A percentile compares a stretch with the other conserved stretches of the same genome.
These are phyloP conservation scores for Glycine tomentella DNA, from an alignment of 306 rosid species.

Conservation along the genomic window DNA sequence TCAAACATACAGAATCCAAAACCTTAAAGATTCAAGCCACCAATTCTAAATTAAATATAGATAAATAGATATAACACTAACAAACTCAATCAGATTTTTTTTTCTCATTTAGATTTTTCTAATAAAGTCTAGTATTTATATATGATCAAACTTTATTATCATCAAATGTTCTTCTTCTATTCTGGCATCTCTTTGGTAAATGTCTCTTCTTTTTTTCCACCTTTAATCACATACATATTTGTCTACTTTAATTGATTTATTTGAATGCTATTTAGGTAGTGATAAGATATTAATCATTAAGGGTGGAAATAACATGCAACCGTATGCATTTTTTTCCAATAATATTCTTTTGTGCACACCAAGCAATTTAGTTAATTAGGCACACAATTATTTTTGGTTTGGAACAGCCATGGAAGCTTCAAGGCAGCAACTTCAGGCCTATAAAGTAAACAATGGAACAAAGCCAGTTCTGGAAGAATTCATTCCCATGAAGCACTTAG, in stretches of 20 bases:
- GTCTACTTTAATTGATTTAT: background rate
- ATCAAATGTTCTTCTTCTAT: no score
- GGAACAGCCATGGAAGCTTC: constrained; percentile 82
- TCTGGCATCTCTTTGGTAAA: no score
- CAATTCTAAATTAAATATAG: no score
- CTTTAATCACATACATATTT: background rate
- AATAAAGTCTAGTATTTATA: no score
- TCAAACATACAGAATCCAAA: constrained; percentile 32
- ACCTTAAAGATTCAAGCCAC: constrained; percentile 33
- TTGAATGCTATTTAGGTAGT: no score
- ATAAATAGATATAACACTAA: no score
- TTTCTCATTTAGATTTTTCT: no score
- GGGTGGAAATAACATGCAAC: constrained; percentile 29
- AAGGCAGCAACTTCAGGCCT: constrained; percentile 82
- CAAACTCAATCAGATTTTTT: no score
- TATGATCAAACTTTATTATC: no score
- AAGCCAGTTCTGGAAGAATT: constrained; percentile 91
- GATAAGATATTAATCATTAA: background rate
- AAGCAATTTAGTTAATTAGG: background rate
- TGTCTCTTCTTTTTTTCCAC: no score
- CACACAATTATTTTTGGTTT: constrained; percentile 4
- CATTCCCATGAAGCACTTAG: constrained; percentile 80
- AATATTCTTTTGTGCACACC: background rate
- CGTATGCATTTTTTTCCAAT: background rate
- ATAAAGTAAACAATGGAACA: constrained; percentile 63